A percentile compares a stretch with the other conserved stretches of the same genome.
Evolutionary conservation across 179 eudicot species (phyloP).

Genomic region (Carnegiea gigantea): DNA sequence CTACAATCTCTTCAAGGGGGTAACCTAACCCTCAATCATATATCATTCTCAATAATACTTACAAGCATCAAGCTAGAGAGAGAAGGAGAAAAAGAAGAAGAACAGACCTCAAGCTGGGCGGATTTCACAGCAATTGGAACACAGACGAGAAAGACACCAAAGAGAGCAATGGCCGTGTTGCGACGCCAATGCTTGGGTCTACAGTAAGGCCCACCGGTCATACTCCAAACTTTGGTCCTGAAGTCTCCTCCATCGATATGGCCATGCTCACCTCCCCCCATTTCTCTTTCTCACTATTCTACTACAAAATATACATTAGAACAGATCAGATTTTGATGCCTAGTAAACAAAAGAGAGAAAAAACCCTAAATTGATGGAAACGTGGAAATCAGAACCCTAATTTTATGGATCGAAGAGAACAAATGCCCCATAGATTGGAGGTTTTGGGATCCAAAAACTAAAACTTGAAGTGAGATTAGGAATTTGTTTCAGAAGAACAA

Average conservation of each 20-base stretch:
- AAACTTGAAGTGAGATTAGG: neutral
- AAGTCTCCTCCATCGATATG: slow-evolving; percentile 61
- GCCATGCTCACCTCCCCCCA: slow-evolving; percentile 61
- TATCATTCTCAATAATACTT: neutral
- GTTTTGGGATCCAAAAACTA: neutral
- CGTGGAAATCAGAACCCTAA: neutral
- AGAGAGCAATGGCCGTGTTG: slow-evolving; percentile 83
- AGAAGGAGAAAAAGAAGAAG: neutral
- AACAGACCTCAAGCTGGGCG: slow-evolving; percentile 72
- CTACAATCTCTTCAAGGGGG: neutral
- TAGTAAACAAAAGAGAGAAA: neutral
- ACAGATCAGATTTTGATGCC: neutral
- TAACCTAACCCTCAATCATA: neutral
- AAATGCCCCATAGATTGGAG: neutral
- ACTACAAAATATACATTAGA: neutral
- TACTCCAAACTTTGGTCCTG: slow-evolving; percentile 82
- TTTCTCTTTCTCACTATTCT: slow-evolving; percentile 1
- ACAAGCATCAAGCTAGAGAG: neutral
- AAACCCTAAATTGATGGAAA: slow-evolving; percentile 14
- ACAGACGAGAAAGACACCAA: slow-evolving; percentile 70
- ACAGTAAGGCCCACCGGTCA: slow-evolving; percentile 86
- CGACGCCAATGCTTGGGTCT: slow-evolving; percentile 90
- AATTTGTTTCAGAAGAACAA: neutral
- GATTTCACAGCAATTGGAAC: slow-evolving; percentile 88
- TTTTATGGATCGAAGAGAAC: neutral